Evolutionary conservation across 345 rosid species (phyloP), one percentile per base, ranked within the genome.

Genomic region (Salix arbutifolia): DNA sequence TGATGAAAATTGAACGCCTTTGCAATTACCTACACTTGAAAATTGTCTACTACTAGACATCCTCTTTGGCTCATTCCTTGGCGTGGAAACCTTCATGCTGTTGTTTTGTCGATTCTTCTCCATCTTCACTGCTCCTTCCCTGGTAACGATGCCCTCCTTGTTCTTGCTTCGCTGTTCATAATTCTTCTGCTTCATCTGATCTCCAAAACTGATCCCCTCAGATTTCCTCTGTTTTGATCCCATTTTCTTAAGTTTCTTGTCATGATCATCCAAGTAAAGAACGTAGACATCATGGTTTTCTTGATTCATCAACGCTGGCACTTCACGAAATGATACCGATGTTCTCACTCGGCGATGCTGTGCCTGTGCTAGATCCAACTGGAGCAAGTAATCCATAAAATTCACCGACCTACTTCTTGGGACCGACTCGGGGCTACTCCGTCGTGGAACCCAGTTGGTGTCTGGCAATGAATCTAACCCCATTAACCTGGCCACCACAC

Each of bases 401-500:
- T 91, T 93, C 78, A 90, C 99, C 18, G 97, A 95, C 88, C 89
- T 83, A 75, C 97, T 91, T 61, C 97, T 82, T 2, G 88, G 37
- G 30, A 93, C 92, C 13, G 83, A 72, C 7, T 88, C 86, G 9
- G 90, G 85, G 42, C 75, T 44, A 60, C 79, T 83, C 26, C 84
- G 72, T 67, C 82, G 81, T 3, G 88, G 86, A 46, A 80, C 73
- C 84, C 82, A 82, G 71, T 75, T 82, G 66, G 85, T 72, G 26
- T 83, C 88, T 8, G 93, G 96, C 81, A 87, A 70, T 0, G 97
- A 87, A 6, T 90, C 94, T 19, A 93, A 78, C 1, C 99, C 97
- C 99, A 95, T 95, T 58, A 95, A 81, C 83, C 90, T 90, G 7
- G 99, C 94, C 48, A 93, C 97, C 26, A 95, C 81, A 67, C 96